phyloP scores from a whole-genome alignment of 2,329 filamentous ascomycete genomes.

The Westerdykella ornata region DNA sequence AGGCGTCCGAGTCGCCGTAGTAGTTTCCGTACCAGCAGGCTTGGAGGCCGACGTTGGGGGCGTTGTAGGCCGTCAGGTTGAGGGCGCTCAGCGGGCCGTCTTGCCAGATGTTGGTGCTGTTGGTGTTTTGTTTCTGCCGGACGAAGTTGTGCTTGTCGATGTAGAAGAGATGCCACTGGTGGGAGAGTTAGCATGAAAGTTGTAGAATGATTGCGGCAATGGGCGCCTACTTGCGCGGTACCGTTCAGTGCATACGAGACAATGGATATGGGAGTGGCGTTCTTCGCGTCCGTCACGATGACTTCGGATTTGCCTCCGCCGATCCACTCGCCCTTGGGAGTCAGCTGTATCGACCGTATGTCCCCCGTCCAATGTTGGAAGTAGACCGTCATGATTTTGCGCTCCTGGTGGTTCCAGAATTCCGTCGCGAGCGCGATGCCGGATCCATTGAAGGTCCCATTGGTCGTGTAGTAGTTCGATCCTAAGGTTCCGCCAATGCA shows the following conservation, averaged over 20 bases:
- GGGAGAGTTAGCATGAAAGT: not conserved
- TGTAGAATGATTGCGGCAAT: not conserved
- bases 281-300: conserved; percentile 41
- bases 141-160: conserved; percentile 37
- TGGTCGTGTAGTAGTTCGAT: conserved; percentile 34
- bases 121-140: conserved; percentile 37
- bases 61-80: conserved; percentile 80
- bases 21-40: conserved; percentile 71
- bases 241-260: conserved; percentile 37
- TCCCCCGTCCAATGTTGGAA: conserved; percentile 42
- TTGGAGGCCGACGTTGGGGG: conserved; percentile 80
- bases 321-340: conserved; percentile 32
- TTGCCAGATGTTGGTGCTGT: conserved; percentile 36
- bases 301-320: conserved; percentile 36
- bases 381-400: conserved; percentile 39
- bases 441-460: conserved; percentile 44
- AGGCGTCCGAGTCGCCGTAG: conserved; percentile 34
- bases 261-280: conserved; percentile 40
- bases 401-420: conserved; percentile 35
- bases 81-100: conserved; percentile 54
- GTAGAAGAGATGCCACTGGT: conserved; percentile 39
- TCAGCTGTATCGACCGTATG: conserved; percentile 38
- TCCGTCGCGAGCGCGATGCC: conserved; percentile 43
- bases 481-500: conserved; percentile 39
- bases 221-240: conserved; percentile 32